phyloP scores from a whole-genome alignment of 129 eudicot species.

The Gnaphalium uliginosum region DNA sequence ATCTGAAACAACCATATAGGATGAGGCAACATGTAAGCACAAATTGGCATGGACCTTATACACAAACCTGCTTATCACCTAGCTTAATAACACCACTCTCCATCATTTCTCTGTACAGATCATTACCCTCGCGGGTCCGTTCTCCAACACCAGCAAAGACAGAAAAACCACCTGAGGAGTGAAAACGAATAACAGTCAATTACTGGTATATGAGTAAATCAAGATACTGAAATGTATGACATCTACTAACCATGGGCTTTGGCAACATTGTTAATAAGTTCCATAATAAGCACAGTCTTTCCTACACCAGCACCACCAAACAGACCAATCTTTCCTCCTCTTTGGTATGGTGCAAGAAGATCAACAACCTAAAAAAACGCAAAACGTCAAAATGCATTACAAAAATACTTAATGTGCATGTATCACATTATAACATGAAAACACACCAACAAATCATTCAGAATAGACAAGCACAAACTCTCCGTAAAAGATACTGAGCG shows the following conservation, averaged over 20 bases:
- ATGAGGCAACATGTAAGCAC: neutral
- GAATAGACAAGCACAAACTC: neutral
- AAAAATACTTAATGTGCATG: neutral
- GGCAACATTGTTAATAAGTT: slow-evolving; percentile 94
- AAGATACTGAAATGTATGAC: neutral
- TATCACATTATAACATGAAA: neutral
- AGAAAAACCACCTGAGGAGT: slow-evolving; percentile 83
- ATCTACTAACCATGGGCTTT: slow-evolving; percentile 83
- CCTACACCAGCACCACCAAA: slow-evolving; percentile 99
- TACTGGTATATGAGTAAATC: neutral
- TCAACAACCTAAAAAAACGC: slow-evolving; percentile 68
- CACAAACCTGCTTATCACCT: slow-evolving; percentile 82
- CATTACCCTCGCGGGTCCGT: slow-evolving; percentile 96
- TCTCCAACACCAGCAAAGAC: slow-evolving; percentile 99
- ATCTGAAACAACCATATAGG: neutral
- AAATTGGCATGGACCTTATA: neutral
- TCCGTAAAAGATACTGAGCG: no score
- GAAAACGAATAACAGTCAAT: neutral
- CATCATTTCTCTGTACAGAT: slow-evolving; percentile 93
- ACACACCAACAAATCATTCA: neutral
- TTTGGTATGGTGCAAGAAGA: slow-evolving; percentile 97
- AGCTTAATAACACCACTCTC: slow-evolving; percentile 99
- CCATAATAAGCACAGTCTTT: slow-evolving; percentile 98
- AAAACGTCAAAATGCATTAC: neutral
- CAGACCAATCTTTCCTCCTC: slow-evolving; percentile 97